Evolutionary conservation across 306 rosid species (phyloP).

Genomic region (Glycine soja): DNA sequence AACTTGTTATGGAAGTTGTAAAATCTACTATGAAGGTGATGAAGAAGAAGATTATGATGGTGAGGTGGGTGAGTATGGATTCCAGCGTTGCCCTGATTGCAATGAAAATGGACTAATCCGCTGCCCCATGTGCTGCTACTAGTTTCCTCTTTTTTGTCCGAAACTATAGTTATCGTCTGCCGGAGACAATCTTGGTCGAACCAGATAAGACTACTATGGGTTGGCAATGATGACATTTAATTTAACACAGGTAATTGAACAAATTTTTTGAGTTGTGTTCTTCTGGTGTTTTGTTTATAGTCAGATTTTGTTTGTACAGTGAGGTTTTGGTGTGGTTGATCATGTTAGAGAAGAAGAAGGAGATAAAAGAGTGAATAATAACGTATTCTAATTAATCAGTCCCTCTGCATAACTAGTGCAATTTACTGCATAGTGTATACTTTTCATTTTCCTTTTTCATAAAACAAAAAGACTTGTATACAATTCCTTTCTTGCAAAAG

Average conservation of each 20-base stretch:
- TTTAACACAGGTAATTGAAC: constrained; percentile 52
- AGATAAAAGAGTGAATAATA: constrained; percentile 45
- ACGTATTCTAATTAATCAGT: constrained; percentile 35
- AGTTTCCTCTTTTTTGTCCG: constrained; percentile 20
- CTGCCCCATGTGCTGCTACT: constrained; percentile 76
- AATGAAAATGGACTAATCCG: constrained; percentile 91
- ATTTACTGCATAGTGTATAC: constrained; percentile 49
- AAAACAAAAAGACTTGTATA: constrained; percentile 39
- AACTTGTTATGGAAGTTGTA: constrained; percentile 94
- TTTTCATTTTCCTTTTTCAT: background rate
- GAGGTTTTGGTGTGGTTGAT: constrained; percentile 48
- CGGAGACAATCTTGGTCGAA: background rate
- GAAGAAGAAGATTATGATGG: constrained; percentile 39
- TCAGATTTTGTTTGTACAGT: constrained; percentile 66
- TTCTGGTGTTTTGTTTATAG: constrained; percentile 41
- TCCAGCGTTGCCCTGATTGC: constrained; percentile 85
- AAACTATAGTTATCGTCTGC: background rate
- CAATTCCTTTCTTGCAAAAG: constrained; percentile 40
- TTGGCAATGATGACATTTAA: constrained; percentile 16
- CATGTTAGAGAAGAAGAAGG: constrained; percentile 31
- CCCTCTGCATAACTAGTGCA: constrained; percentile 42
- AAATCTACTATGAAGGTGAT: constrained; percentile 72
- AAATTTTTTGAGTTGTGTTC: constrained; percentile 46
- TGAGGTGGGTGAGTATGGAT: constrained; percentile 54
- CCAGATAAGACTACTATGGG: background rate